phyloP scores from a whole-genome alignment of 2,329 filamentous ascomycete species.

The Knoxdaviesia proteae region DNA sequence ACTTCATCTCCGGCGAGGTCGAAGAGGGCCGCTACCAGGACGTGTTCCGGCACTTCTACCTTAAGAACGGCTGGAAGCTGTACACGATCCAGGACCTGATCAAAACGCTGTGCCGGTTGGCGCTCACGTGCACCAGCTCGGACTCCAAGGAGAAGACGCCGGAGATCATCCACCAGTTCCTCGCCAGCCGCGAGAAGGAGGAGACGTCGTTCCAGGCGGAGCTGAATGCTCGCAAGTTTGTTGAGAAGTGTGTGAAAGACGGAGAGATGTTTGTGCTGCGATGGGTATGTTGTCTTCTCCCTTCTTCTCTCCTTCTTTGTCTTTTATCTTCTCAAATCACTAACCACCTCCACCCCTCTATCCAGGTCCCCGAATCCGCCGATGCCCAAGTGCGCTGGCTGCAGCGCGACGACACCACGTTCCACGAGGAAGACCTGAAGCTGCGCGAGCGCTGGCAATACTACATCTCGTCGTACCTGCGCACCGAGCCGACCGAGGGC shows the following conservation, averaged over 20 bases:
- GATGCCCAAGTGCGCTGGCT: conserved; percentile 55
- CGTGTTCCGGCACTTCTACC: conserved; percentile 74
- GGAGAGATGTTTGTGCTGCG: conserved; percentile 77
- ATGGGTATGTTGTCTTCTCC: conserved; percentile 47
- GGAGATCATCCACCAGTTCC: conserved; percentile 75
- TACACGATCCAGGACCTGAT: conserved; percentile 87
- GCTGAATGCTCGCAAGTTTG: conserved; percentile 75
- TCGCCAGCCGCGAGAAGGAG: conserved; percentile 58
- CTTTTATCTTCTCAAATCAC: not conserved
- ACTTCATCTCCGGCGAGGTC: conserved; percentile 62
- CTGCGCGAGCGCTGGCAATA: conserved; percentile 74
- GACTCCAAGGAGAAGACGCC: conserved; percentile 87
- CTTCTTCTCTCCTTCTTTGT: conserved; percentile 2
- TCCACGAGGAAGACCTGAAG: conserved; percentile 77
- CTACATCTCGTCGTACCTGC: conserved; percentile 83
- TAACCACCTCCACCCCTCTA: not conserved
- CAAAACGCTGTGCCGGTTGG: conserved; percentile 59
- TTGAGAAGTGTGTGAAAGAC: conserved; percentile 83
- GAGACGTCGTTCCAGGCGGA: conserved; percentile 80
- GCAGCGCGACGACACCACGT: conserved; percentile 49
- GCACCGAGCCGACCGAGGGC: conserved; percentile 72
- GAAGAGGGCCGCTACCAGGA: conserved; percentile 77
- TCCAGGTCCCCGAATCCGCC: conserved; percentile 43
- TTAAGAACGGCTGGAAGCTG: conserved; percentile 76
- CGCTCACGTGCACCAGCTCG: conserved; percentile 60